These are phyloP conservation scores for Phytophthora quininea DNA, from an alignment of 352 stramenopile genomes.

Conservation along the genomic window DNA sequence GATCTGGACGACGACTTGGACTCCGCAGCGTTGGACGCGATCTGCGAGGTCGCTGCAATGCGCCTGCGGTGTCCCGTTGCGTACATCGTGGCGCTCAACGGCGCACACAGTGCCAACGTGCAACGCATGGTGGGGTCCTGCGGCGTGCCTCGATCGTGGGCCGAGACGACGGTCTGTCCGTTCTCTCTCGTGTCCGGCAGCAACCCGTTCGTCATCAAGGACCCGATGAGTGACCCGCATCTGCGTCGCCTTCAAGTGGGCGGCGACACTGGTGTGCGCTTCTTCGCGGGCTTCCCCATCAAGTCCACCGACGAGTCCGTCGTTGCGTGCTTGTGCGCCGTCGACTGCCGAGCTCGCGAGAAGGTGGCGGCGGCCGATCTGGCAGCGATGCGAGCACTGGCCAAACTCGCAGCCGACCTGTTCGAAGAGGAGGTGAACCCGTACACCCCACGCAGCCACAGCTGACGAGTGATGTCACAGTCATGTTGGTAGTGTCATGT, in stretches of 20 bases:
- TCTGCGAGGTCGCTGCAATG: slow-evolving; percentile 58
- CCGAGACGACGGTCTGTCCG: slow-evolving; percentile 29
- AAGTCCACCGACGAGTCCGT: slow-evolving; percentile 23
- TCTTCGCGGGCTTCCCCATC: slow-evolving; percentile 68
- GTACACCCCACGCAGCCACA: slow-evolving; percentile 36
- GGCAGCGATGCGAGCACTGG: slow-evolving; percentile 50
- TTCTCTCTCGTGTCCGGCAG: slow-evolving; percentile 24
- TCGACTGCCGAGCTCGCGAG: slow-evolving; percentile 37
- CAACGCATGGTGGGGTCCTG: slow-evolving; percentile 48
- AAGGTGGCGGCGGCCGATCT: slow-evolving; percentile 48
- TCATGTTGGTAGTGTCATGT: too few relatives aligned
- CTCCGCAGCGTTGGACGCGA: slow-evolving; percentile 51
- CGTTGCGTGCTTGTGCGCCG: slow-evolving; percentile 48
- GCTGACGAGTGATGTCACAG: background rate
- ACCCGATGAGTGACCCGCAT: slow-evolving; percentile 42
- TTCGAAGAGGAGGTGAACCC: slow-evolving; percentile 47
- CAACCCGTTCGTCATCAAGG: slow-evolving; percentile 51
- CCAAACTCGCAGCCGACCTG: slow-evolving; percentile 62
- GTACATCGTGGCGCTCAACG: slow-evolving; percentile 48
- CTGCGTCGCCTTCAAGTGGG: slow-evolving; percentile 46
- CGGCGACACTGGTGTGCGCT: slow-evolving; percentile 45
- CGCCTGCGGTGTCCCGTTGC: slow-evolving; percentile 52
- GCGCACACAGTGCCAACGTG: slow-evolving; percentile 19
- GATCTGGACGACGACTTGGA: slow-evolving; percentile 39
- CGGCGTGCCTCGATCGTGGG: slow-evolving; percentile 19